Evolutionary conservation across 2,329 filamentous ascomycete species (phyloP), one percentile per base, ranked within the genome.

Genomic region (Colletotrichum spaethianum): DNA sequence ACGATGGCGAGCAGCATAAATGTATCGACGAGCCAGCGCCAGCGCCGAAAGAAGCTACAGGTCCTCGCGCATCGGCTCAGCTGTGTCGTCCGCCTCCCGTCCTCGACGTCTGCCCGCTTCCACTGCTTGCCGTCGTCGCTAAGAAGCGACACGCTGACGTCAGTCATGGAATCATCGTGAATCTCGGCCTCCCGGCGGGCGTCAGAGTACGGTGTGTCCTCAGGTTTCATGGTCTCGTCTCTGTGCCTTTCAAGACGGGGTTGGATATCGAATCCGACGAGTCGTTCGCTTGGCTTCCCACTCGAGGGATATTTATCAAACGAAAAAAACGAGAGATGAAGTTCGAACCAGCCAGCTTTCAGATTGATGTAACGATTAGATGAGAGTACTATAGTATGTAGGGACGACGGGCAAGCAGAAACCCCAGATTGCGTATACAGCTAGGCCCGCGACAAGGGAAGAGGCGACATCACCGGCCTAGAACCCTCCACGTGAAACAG

Each of bases 1-100:
- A 83, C 61, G 56, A 84, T 80, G 2, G 81, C 75, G 7, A 82
- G 48, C 1, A 84, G 63, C 2, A 85, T 73, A 1, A 79, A 72
- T 7, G 78, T 79, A 68, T 84, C 82, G 5, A 84, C 57, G 3
- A 82, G 42, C 76, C 81, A 74, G 50, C 72, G 70, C 73, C 73
- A 74, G 11, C 70, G 62, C 14, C 44, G 42, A 26, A 69, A 59
- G 38, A 31, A 20, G 42, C 33, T 28, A 18, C 44, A 55, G 38
- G 42, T 36, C 53, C 31, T 70, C 4, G 67, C 60, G 55, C 60
- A 63, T 16, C 52, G 31, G 4, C 40, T 50, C 20, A 16, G 23
- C 20, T 28, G 18, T 56, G 52, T 46, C 23, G 59, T 46, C 20
- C 33, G 42, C 44, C 18, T 42, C 3, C 67, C 61, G 4, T 56